Base-by-base conservation (phyloP, 345 rosid genomes). In the Brassica carinata region DNA sequence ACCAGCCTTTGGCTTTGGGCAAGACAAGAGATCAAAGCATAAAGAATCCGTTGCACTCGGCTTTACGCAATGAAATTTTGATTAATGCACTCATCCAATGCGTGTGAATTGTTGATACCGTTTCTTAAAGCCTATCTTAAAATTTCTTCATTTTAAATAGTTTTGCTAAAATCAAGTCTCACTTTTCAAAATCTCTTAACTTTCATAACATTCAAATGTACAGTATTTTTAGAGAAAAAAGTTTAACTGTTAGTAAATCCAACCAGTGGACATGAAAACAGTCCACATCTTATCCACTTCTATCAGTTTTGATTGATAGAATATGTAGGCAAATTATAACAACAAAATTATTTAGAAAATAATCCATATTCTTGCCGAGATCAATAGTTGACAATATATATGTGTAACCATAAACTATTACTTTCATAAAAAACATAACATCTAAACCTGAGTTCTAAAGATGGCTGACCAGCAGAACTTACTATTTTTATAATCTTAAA, bases 61-160 rank as follows among this genome's bases (percentile, higher is more conserved):
- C 81, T 63, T 77, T 64, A 78, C 76, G 81, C 81, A 71, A 78
- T 38, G 3, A 34, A 43, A 13, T 71, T 78, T 71, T 53, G 27
- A 38, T 71, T 51, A 53, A 53, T 53, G 58, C 58, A 53, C 8
- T 53, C 17, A 72, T 72, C 67, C 15, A 53, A 72, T 78, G 67
- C 77, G 82, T 72, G 77, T 72, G 72, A 78, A 65, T 19, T 72
- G 57, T 53, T 64, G 29, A 53, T 34, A n/a, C 76, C 71, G 38
- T 72, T 71, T 10, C 81, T 78, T 78, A 9, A 78, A 36, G 67
- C n/a, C 64, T 23, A 59, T 40, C 31, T 40, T 14, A 48, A 48
- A 48, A 14, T 38, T 38, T 38, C 11, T 40, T 13, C 57, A 14
- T 48, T 14, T 48, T 3, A 48, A 40, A 40, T 40, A 40, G 13